Conservation (phyloP, 768 basidiomycete species). For the Glaciozyma martinii region DNA sequence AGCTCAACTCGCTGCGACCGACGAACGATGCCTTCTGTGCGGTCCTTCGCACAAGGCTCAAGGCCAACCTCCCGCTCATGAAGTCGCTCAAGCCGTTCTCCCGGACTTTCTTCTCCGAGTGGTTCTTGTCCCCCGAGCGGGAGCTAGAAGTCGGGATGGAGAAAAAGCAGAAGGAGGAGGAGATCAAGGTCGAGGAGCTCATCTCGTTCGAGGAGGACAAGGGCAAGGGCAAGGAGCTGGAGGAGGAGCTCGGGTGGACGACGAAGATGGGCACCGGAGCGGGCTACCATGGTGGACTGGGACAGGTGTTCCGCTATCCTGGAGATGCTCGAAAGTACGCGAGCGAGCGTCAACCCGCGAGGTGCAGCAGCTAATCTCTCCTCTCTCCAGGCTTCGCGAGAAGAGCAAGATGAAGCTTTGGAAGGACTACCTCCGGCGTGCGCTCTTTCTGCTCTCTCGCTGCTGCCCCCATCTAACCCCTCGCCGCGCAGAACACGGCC, state of each 20-base stretch:
- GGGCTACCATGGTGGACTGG: conserved; percentile 29
- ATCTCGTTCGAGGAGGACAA: conserved; percentile 36
- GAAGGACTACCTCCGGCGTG: conserved; percentile 75
- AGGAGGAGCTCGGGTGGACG: conserved; percentile 37
- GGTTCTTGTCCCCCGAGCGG: conserved; percentile 33
- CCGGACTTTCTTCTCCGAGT: conserved; percentile 88
- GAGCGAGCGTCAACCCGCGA: background rate
- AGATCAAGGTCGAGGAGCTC: conserved; percentile 22
- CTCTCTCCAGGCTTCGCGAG: conserved; percentile 58
- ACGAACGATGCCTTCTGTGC: conserved; percentile 78
- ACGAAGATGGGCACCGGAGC: conserved; percentile 40
- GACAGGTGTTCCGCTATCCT: conserved; percentile 63
- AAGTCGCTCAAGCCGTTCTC: conserved; percentile 82
- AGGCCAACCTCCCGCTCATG: conserved; percentile 83
- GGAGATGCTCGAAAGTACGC: conserved; percentile 83
- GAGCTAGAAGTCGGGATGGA: conserved; percentile 2
- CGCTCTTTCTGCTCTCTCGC: conserved; percentile 3
- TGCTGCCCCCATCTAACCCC: conserved; percentile 15
- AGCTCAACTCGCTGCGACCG: conserved; percentile 83
- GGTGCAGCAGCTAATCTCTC: background rate
- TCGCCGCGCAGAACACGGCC: conserved; percentile 61
- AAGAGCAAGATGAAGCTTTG: conserved; percentile 93
- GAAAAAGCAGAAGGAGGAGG: conserved; percentile 15
- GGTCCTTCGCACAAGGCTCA: conserved; percentile 76
- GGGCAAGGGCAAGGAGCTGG: conserved; percentile 32